phyloP scores from a whole-genome alignment of 2,329 filamentous ascomycete species.

The Chalara sp. region DNA sequence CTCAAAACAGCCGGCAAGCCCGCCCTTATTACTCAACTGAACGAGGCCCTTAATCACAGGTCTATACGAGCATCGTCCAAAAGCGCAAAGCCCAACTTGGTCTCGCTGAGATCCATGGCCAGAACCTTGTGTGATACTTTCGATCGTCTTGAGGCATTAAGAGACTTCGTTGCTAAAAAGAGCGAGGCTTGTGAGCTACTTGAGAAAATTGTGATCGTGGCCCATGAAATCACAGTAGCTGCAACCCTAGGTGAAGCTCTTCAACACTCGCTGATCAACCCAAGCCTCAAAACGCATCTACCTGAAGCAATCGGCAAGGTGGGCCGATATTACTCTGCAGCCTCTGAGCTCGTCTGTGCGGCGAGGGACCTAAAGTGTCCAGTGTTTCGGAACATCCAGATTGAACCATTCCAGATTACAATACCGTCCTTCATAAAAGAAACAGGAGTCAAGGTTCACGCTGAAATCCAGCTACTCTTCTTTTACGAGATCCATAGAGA shows the following conservation, averaged over 20 bases:
- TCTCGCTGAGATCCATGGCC: background rate
- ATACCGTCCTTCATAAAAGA: constrained; percentile 5
- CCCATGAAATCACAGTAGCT: background rate
- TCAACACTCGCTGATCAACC: background rate
- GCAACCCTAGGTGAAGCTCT: constrained; percentile 6
- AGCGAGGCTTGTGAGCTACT: constrained; percentile 2
- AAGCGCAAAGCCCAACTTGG: background rate
- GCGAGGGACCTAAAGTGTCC: constrained; percentile 14
- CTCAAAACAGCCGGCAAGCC: constrained; percentile 7
- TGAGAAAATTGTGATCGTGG: constrained; percentile 4
- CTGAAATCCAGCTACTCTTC: constrained; percentile 42
- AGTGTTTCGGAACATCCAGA: constrained; percentile 16
- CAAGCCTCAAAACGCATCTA: constrained; percentile 15
- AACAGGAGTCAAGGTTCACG: constrained; percentile 34
- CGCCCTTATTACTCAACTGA: constrained; percentile 8
- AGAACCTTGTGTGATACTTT: constrained; percentile 6
- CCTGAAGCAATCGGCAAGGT: constrained; percentile 23
- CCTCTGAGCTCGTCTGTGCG: constrained; percentile 18
- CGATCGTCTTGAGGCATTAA: constrained; percentile 7
- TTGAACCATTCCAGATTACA: constrained; percentile 14
- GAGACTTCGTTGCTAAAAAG: background rate
- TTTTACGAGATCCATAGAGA: constrained; percentile 31
- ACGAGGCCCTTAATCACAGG: constrained; percentile 1
- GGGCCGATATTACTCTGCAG: constrained; percentile 21
- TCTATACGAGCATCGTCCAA: constrained; percentile 1